Percentiles rank a stretch among this genome's conserved stretches.
Conservation (phyloP, 1,284 basidiomycete species). For the Ganoderma multipileum region DNA sequence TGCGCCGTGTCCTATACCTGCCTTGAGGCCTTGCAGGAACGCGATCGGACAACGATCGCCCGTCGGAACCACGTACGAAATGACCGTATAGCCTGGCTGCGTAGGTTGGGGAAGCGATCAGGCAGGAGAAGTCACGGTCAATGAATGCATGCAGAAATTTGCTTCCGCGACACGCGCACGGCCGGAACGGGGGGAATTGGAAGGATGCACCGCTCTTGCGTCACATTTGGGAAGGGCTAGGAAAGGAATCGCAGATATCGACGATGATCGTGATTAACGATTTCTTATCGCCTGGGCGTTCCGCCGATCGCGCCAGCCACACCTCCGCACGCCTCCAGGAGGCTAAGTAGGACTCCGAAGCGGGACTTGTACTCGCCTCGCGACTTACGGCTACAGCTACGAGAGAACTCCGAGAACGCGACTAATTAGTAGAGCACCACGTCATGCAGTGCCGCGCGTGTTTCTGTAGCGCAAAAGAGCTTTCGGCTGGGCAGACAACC, state of each 20-base stretch:
- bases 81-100: conserved; percentile 4
- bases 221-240: not conserved
- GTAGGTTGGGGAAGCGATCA: not conserved
- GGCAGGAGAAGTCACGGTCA: not conserved
- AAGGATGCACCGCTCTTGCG: conserved; percentile 9
- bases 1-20: not conserved
- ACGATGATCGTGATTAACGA: conserved; percentile 23
- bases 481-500: not conserved
- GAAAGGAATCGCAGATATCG: conserved; percentile 21
- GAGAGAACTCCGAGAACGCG: not conserved
- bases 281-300: conserved; percentile 8
- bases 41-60: not conserved
- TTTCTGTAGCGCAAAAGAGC: not conserved
- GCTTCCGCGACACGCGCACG: conserved; percentile 13
- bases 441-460: conserved; percentile 5
- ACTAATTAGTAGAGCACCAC: not conserved
- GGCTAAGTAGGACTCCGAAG: not conserved
- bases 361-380: not conserved
- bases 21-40: conserved; percentile 3
- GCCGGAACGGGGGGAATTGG: not conserved
- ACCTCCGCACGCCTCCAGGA: not conserved
- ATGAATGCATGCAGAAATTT: conserved; percentile 1
- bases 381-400: not conserved
- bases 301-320: not conserved
- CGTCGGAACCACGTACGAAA: not conserved